A percentile compares a stretch with the other conserved stretches of the same genome.
Evolutionary conservation across 129 eudicot species (phyloP).

Genomic region (Lonicera japonica): DNA sequence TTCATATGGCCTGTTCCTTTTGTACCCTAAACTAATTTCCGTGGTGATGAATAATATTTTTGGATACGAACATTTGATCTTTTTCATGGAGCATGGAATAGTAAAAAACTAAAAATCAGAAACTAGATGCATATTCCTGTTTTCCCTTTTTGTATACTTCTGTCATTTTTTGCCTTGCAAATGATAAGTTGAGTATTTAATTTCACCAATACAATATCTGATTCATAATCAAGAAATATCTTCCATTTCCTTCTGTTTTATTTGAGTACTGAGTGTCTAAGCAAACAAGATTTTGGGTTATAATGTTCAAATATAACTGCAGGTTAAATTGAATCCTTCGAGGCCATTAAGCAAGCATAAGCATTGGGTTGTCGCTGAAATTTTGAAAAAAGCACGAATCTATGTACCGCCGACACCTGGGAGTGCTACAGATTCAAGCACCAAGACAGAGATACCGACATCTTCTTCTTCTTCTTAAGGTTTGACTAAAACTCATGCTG

Average conservation of each 20-base stretch:
- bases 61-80: no score
- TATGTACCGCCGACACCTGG: conserved; percentile 49
- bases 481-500: background rate
- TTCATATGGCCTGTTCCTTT: background rate
- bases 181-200: no score
- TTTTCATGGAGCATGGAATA: no score
- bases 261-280: background rate
- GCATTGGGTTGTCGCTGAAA: conserved; percentile 78
- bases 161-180: background rate
- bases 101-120: background rate
- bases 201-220: background rate
- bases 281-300: background rate
- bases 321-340: conserved; percentile 79
- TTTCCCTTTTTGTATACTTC: background rate
- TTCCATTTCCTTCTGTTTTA: background rate
- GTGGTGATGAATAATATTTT: no score
- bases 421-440: conserved; percentile 18
- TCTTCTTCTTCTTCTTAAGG: conserved; percentile 45
- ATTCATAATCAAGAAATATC: background rate
- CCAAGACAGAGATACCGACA: conserved; percentile 18
- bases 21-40: background rate
- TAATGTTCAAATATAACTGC: conserved; percentile 12
- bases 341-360: conserved; percentile 88
- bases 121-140: background rate
- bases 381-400: conserved; percentile 72